Evolutionary conservation across 2,329 filamentous ascomycete species (phyloP).

Genomic region (Colletotrichum echinochloae): DNA sequence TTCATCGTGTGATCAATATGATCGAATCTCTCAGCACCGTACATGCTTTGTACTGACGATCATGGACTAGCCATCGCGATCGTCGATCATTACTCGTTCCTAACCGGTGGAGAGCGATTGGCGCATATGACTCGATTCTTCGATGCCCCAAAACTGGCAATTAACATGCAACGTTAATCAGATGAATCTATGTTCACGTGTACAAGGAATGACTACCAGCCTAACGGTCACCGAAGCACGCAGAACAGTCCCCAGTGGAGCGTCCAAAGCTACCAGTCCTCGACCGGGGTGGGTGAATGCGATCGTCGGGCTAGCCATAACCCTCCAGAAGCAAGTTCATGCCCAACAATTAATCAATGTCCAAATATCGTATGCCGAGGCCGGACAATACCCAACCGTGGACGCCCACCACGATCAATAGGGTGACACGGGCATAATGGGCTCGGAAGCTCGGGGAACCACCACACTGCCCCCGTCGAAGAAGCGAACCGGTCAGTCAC

Average conservation of each 20-base stretch:
- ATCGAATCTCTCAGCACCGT: not conserved
- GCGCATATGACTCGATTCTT: not conserved
- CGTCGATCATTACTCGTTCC: not conserved
- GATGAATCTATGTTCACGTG: not conserved
- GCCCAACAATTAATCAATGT: not conserved
- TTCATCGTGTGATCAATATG: not conserved
- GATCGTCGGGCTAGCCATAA: not conserved
- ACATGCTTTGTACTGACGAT: not conserved
- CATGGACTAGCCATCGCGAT: not conserved
- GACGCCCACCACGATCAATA: not conserved
- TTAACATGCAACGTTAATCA: not conserved
- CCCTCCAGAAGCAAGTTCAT: not conserved
- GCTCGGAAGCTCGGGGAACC: not conserved
- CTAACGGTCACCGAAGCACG: not conserved
- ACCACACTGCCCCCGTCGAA: not conserved
- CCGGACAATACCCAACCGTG: too few relatives aligned
- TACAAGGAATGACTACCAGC: not conserved
- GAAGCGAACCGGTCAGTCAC: not conserved
- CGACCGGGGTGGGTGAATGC: not conserved
- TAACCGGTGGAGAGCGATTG: not conserved
- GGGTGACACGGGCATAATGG: not conserved
- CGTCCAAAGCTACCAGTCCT: not conserved
- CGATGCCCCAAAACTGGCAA: not conserved
- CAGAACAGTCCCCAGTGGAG: not conserved
- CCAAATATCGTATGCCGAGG: not conserved